These are phyloP conservation scores for Penicillium subrubescens DNA, from an alignment of 495 filamentous ascomycete species.

Conservation along the genomic window DNA sequence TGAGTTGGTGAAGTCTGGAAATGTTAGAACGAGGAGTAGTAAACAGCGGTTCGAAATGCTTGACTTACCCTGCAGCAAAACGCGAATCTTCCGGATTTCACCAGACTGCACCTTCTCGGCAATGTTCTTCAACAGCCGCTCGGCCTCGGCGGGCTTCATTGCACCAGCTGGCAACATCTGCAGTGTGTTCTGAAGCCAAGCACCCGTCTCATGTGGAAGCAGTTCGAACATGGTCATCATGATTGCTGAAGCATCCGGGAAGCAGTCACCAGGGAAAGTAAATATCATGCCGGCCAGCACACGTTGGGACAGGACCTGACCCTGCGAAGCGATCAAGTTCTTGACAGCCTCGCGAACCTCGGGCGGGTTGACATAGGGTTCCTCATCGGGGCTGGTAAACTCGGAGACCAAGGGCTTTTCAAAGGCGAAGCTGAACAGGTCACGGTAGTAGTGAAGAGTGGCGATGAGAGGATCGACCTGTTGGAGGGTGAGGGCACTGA, in stretches of 20 bases:
- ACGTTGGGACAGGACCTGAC: slow-evolving; percentile 78
- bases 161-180: slow-evolving; percentile 80
- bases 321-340: slow-evolving; percentile 67
- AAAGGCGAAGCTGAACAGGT: slow-evolving; percentile 86
- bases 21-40: background rate
- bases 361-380: slow-evolving; percentile 53
- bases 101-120: slow-evolving; percentile 65
- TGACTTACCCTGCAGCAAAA: slow-evolving; percentile 69
- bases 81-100: slow-evolving; percentile 81
- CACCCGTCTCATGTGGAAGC: slow-evolving; percentile 71
- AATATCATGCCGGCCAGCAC: slow-evolving; percentile 98
- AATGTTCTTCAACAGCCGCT: slow-evolving; percentile 66
- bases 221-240: slow-evolving; percentile 86
- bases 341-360: slow-evolving; percentile 73
- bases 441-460: slow-evolving; percentile 89
- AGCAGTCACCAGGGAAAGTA: slow-evolving; percentile 90
- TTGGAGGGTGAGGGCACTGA: slow-evolving; percentile 81
- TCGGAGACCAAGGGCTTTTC: slow-evolving; percentile 74
- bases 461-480: slow-evolving; percentile 89
- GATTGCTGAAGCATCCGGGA: slow-evolving; percentile 91
- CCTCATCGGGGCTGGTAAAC: slow-evolving; percentile 50
- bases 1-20: slow-evolving; percentile 82
- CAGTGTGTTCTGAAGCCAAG: slow-evolving; percentile 81
- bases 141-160: slow-evolving; percentile 65
- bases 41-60: background rate